A percentile compares a stretch with the other conserved stretches of the same genome.
Conservation (phyloP, 345 rosid species). For the Eucalyptus coolabah region DNA sequence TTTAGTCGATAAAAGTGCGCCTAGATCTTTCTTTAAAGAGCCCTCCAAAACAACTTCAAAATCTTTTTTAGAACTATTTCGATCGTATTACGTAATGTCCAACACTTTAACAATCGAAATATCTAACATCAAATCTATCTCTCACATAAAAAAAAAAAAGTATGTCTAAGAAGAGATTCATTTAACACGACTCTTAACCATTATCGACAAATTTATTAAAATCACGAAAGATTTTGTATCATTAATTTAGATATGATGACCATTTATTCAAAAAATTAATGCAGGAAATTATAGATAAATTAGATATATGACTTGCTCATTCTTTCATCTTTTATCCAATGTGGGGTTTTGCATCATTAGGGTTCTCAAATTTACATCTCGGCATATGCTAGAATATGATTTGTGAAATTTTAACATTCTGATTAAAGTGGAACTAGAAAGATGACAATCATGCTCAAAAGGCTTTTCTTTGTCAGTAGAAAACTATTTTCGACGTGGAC, state of each 20-base stretch:
- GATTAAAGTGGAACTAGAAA: background rate
- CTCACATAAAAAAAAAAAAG: background rate
- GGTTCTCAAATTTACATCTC: background rate
- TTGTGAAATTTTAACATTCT: background rate
- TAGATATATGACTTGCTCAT: background rate
- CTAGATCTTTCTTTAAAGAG: background rate
- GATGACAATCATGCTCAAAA: background rate
- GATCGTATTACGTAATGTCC: accelerated
- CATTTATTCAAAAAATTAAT: background rate
- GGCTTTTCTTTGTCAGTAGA: background rate
- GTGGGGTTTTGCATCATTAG: background rate
- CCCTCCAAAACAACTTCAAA: background rate
- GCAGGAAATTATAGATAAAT: background rate
- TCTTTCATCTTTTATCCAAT: background rate
- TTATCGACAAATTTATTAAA: background rate
- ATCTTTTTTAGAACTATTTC: background rate
- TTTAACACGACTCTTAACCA: background rate
- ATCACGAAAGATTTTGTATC: background rate
- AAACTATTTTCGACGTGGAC: background rate
- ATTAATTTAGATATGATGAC: background rate
- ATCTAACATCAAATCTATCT: accelerated
- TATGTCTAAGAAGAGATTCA: background rate
- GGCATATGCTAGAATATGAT: background rate
- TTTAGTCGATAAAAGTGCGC: background rate
- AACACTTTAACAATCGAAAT: background rate